Conservation (phyloP, 2,329 filamentous ascomycete genomes). For the Monilinia laxa region DNA sequence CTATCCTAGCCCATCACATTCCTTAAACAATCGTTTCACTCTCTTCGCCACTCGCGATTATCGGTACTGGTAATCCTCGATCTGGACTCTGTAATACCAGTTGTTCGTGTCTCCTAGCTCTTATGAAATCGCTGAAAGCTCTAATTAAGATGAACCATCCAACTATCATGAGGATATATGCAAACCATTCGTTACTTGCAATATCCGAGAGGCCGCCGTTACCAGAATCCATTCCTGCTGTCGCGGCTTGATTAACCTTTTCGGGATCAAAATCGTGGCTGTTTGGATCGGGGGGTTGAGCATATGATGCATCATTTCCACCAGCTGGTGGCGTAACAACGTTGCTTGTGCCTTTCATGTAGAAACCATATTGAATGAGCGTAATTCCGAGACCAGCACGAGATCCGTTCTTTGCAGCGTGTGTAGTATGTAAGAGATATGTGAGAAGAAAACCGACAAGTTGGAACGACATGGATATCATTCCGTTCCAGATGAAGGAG, state of each 20-base stretch:
- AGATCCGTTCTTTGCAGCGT: constrained; percentile 96
- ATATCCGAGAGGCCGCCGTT: constrained; percentile 56
- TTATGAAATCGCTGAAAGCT: constrained; percentile 86
- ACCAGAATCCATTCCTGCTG: constrained; percentile 42
- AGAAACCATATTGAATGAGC: constrained; percentile 94
- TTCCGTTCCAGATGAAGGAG: constrained; percentile 86
- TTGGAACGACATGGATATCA: constrained; percentile 98
- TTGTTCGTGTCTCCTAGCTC: constrained; percentile 86
- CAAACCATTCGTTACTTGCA: constrained; percentile 79
- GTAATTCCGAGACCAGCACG: constrained; percentile 92
- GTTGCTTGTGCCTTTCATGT: constrained; percentile 70
- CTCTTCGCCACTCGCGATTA: constrained; percentile 83
- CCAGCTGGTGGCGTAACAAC: constrained; percentile 43
- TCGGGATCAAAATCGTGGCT: constrained; percentile 82
- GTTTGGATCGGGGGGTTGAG: constrained; percentile 81
- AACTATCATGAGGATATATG: constrained; percentile 92
- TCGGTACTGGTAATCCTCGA: constrained; percentile 76
- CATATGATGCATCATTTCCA: constrained; percentile 55
- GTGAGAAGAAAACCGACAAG: constrained; percentile 96
- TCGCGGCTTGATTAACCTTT: constrained; percentile 53
- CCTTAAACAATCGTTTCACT: constrained; percentile 71
- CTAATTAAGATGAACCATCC: constrained; percentile 98
- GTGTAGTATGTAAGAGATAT: constrained; percentile 95
- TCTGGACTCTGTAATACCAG: constrained; percentile 91
- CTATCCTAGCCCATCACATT: neutral